phyloP scores from a whole-genome alignment of 495 filamentous ascomycete species.

The Opeltia flavorubescens region DNA sequence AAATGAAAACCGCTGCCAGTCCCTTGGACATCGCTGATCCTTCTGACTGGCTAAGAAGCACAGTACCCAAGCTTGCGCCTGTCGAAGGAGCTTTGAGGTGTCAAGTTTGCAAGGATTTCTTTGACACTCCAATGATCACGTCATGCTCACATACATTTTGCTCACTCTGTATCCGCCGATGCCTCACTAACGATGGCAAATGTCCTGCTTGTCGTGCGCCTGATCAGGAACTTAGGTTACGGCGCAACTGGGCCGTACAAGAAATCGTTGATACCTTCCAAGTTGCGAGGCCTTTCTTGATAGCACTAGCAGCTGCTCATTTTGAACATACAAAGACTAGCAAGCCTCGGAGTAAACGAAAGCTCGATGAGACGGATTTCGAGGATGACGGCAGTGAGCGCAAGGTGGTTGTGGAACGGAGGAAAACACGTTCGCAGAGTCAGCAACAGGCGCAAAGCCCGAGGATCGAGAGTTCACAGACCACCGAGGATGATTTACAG shows the following conservation, averaged over 20 bases:
- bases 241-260: conserved; percentile 69
- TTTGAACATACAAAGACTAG: conserved; percentile 8
- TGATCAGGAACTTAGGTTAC: conserved; percentile 71
- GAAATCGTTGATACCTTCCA: conserved; percentile 74
- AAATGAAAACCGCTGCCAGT: not conserved
- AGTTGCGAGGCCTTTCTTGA: conserved; percentile 42
- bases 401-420: conserved; percentile 9
- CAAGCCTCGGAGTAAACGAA: conserved; percentile 29
- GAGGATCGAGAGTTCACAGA: not conserved
- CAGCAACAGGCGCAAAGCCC: conserved; percentile 1
- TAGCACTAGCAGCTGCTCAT: conserved; percentile 30
- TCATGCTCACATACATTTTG: conserved; percentile 95
- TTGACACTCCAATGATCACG: conserved; percentile 82
- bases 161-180: conserved; percentile 82
- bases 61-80: conserved; percentile 51
- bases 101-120: conserved; percentile 97
- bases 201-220: conserved; percentile 69
- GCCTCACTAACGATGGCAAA: conserved; percentile 62
- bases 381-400: conserved; percentile 22
- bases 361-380: conserved; percentile 33
- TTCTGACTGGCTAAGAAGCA: conserved; percentile 84
- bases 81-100: conserved; percentile 84
- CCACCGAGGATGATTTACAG: not conserved
- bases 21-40: conserved; percentile 64
- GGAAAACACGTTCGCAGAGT: conserved; percentile 29